Evolutionary conservation across 148 eudicot species (phyloP).

Genomic region (Limonium bicolor): DNA sequence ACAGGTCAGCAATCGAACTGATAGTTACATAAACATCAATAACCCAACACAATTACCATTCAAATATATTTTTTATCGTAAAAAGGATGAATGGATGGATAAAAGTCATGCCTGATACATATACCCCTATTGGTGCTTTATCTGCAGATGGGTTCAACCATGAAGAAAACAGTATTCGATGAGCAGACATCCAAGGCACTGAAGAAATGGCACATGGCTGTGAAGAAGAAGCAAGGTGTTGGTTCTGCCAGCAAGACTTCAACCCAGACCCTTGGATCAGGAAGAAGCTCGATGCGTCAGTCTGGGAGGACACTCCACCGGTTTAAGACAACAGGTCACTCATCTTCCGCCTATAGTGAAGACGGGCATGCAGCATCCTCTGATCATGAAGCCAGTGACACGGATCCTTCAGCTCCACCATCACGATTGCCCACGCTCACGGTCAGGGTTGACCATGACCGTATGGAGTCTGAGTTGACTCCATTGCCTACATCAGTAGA

Average conservation of each 20-base stretch:
- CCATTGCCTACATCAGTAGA: background rate
- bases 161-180: slow-evolving; percentile 81
- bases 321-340: slow-evolving; percentile 1
- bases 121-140: background rate
- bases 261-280: background rate
- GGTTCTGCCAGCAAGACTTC: background rate
- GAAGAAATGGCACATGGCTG: slow-evolving; percentile 56
- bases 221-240: slow-evolving; percentile 18
- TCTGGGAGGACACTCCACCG: background rate
- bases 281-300: background rate
- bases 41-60: too few species aligned
- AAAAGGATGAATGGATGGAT: too few species aligned
- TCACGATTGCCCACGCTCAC: background rate
- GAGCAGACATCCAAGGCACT: slow-evolving; percentile 83
- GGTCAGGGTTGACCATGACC: background rate
- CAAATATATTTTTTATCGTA: too few species aligned
- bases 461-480: background rate
- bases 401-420: background rate
- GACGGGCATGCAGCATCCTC: too few species aligned
- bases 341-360: background rate
- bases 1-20: slow-evolving; percentile 45
- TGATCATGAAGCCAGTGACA: background rate
- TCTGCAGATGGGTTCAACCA: slow-evolving; percentile 81
- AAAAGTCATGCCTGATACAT: too few species aligned
- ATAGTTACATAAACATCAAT: too few species aligned